Conservation (phyloP, 2,329 filamentous ascomycete species). For the Didymella segeticola region DNA sequence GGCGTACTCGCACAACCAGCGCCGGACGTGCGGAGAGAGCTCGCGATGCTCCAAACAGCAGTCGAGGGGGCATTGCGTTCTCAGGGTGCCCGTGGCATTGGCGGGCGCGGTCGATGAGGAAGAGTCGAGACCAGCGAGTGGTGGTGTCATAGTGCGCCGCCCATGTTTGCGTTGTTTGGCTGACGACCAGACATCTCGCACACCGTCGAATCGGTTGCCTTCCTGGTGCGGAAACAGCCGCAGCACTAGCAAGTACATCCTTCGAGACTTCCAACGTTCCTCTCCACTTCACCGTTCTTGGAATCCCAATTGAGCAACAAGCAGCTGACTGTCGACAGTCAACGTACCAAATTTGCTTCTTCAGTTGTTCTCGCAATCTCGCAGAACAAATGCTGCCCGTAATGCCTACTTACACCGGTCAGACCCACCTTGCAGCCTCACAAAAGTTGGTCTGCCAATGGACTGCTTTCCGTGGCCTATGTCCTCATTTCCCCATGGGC, state of each 20-base stretch:
- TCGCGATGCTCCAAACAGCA: conserved; percentile 28
- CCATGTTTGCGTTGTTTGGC: conserved; percentile 34
- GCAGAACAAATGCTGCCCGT: no score
- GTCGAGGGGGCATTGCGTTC: conserved; percentile 45
- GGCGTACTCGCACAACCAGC: conserved; percentile 22
- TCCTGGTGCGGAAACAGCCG: conserved; percentile 9
- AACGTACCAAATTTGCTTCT: not conserved
- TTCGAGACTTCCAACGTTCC: conserved; percentile 3
- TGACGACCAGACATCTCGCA: conserved; percentile 17
- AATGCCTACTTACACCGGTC: conserved; percentile 9
- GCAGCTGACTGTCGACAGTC: not conserved
- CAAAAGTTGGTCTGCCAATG: conserved; percentile 2
- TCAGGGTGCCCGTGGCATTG: conserved; percentile 27
- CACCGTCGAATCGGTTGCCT: conserved; percentile 11
- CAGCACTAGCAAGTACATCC: conserved; percentile 8
- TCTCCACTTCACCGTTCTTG: not conserved
- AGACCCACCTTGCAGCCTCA: conserved; percentile 9
- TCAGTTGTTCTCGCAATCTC: not conserved
- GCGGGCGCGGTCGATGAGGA: conserved; percentile 16
- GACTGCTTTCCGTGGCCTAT: conserved; percentile 1
- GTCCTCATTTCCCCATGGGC: conserved; percentile 3
- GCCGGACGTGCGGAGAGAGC: conserved; percentile 20
- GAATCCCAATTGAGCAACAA: not conserved
- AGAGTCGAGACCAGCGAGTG: conserved; percentile 17
- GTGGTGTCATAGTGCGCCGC: conserved; percentile 33